Evolutionary conservation across 140 eudicot genomes (phyloP).

Genomic region (Bidens hawaiensis): DNA sequence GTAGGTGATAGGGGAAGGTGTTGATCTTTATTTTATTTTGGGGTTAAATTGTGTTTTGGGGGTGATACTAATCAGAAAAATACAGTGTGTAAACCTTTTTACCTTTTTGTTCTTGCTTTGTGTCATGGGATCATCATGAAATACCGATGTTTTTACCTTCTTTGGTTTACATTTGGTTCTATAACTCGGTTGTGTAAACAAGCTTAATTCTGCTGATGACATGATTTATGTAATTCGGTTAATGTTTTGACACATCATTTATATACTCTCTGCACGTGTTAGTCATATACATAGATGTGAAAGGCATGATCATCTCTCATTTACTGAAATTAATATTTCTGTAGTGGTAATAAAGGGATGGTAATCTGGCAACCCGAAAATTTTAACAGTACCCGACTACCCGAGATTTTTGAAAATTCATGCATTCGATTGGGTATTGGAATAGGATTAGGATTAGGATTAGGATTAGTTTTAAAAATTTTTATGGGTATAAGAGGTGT

Average conservation of each 20-base stretch:
- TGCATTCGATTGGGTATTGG: no score
- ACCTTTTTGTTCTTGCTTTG: slow-evolving; percentile 25
- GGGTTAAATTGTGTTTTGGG: slow-evolving; percentile 30
- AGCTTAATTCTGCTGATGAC: neutral
- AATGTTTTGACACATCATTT: neutral
- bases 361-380: no score
- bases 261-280: neutral
- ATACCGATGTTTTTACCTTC: slow-evolving; percentile 18
- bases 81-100: slow-evolving; percentile 33
- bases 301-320: no score
- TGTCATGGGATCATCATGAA: slow-evolving; percentile 22
- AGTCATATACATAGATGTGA: neutral
- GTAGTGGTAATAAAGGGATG: no score
- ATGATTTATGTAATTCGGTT: no score
- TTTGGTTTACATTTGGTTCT: neutral
- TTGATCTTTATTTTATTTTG: slow-evolving; percentile 22
- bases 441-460: no score
- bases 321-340: no score
- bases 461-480: no score
- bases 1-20: slow-evolving; percentile 23
- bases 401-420: no score
- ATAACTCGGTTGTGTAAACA: neutral
- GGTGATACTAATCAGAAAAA: slow-evolving; percentile 21
- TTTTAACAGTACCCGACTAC: no score
- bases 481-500: no score